These are phyloP conservation scores for Sporisorium reilianum DNA, from an alignment of 1,284 basidiomycete genomes.

Conservation along the genomic window DNA sequence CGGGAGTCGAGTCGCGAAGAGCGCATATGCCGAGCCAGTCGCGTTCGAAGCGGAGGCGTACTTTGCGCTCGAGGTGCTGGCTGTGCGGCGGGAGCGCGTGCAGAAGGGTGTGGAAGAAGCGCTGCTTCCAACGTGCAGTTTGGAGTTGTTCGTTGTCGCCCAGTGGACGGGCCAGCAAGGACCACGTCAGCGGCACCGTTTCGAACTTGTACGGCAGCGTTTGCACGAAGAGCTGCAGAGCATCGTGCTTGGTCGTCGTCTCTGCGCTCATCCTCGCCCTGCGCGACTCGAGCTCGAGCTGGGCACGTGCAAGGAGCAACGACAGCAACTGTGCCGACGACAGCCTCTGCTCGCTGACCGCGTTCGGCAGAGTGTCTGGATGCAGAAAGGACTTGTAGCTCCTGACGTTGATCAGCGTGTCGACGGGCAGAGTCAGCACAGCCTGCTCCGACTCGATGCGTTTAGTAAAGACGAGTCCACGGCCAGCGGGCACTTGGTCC, in stretches of 20 bases:
- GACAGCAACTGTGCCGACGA: constrained; percentile 42
- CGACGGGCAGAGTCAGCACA: constrained; percentile 24
- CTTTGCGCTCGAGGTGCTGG: constrained; percentile 12
- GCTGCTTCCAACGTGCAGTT: constrained; percentile 1
- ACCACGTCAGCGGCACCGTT: constrained; percentile 54
- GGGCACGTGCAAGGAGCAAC: constrained; percentile 24
- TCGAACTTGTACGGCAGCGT: constrained; percentile 49
- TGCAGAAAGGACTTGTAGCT: constrained; percentile 25
- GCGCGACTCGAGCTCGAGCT: constrained; percentile 13
- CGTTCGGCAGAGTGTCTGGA: constrained; percentile 16
- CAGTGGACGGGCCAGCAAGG: constrained; percentile 1
- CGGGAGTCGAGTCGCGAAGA: constrained; percentile 11
- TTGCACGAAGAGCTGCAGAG: constrained; percentile 40
- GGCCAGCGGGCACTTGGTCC: constrained; percentile 39
- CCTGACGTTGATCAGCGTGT: constrained; percentile 41
- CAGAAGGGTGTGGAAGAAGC: constrained; percentile 27
- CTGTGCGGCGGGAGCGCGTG: constrained; percentile 41
- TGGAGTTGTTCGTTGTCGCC: background rate
- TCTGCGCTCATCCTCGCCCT: background rate
- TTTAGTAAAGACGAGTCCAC: constrained; percentile 43
- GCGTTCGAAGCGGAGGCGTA: constrained; percentile 40
- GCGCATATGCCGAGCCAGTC: constrained; percentile 40
- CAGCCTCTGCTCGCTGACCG: constrained; percentile 5
- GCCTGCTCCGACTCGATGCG: constrained; percentile 29
- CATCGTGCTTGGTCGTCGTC: constrained; percentile 10